Conservation (phyloP, 2,329 filamentous ascomycete genomes). For the Cladosporium sp. region DNA sequence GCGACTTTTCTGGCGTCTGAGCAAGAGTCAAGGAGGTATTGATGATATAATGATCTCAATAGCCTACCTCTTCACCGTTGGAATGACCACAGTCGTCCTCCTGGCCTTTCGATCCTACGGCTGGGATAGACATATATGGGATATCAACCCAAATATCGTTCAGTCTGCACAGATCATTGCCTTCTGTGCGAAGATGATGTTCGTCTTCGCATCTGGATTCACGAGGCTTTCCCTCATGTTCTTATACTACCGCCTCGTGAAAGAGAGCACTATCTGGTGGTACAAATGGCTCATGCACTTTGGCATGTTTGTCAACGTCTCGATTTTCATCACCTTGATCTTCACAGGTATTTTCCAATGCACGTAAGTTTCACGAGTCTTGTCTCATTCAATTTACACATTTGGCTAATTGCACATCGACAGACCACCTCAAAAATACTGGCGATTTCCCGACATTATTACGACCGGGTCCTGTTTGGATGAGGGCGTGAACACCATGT, state of each 20-base stretch:
- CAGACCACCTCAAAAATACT: conserved; percentile 40
- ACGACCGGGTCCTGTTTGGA: conserved; percentile 35
- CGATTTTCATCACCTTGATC: conserved; percentile 36
- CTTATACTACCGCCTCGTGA: conserved; percentile 44
- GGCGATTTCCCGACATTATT: conserved; percentile 33
- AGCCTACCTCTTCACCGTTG: conserved; percentile 38
- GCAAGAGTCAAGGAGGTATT: conserved; percentile 39
- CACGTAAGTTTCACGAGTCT: conserved; percentile 22
- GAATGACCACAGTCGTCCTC: conserved; percentile 36
- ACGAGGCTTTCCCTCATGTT: conserved; percentile 42
- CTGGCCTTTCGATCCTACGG: conserved; percentile 39
- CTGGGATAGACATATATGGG: conserved; percentile 43
- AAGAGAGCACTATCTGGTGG: conserved; percentile 36
- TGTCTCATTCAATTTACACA: not conserved
- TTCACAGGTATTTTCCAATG: conserved; percentile 38
- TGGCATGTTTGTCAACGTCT: conserved; percentile 35
- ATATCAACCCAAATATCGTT: conserved; percentile 30
- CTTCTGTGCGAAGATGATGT: conserved; percentile 40
- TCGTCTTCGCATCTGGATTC: conserved; percentile 39
- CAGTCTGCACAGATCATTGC: conserved; percentile 35
- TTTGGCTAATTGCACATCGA: not conserved
- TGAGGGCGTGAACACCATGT: conserved; percentile 38
- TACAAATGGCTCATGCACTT: conserved; percentile 39
- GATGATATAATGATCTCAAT: conserved; percentile 41
- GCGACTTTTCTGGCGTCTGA: conserved; percentile 38